Conservation (phyloP, 176 grass and related monocot genomes). For the Zea mays region DNA sequence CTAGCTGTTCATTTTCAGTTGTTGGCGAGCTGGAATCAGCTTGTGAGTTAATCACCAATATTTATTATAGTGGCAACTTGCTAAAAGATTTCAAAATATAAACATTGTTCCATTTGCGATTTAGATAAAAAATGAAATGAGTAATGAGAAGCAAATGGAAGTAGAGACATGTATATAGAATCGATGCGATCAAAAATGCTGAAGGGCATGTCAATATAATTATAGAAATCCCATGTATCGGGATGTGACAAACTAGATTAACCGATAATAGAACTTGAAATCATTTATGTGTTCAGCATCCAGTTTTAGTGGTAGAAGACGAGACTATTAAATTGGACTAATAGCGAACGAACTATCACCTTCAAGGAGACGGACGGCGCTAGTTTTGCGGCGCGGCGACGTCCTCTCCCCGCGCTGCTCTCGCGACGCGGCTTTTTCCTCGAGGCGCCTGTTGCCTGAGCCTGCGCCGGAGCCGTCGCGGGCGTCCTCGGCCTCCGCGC, state of each 20-base stretch:
- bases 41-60: background rate
- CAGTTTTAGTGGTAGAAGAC: background rate
- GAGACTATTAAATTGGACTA: background rate
- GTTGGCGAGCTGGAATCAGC: background rate
- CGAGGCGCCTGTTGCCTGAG: background rate
- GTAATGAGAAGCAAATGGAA: background rate
- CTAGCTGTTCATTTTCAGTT: slow-evolving; percentile 3
- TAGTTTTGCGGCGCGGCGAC: slow-evolving; percentile 6
- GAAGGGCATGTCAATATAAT: background rate
- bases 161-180: background rate
- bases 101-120: background rate
- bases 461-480: slow-evolving; percentile 24
- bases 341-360: slow-evolving; percentile 20
- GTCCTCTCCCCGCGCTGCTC: slow-evolving; percentile 36
- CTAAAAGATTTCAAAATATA: background rate
- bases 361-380: slow-evolving; percentile 32
- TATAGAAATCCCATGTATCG: background rate
- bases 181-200: slow-evolving; percentile 1
- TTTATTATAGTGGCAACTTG: background rate
- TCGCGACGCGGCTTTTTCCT: slow-evolving; percentile 49
- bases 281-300: background rate
- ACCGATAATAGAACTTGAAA: background rate
- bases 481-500: slow-evolving; percentile 36
- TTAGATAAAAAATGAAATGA: slow-evolving; percentile 9
- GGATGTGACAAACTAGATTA: slow-evolving; percentile 5